Percentiles rank a stretch among this genome's conserved stretches.
These are phyloP conservation scores for Hypholoma fasciculare DNA, from an alignment of 768 basidiomycete genomes.

Conservation along the genomic window DNA sequence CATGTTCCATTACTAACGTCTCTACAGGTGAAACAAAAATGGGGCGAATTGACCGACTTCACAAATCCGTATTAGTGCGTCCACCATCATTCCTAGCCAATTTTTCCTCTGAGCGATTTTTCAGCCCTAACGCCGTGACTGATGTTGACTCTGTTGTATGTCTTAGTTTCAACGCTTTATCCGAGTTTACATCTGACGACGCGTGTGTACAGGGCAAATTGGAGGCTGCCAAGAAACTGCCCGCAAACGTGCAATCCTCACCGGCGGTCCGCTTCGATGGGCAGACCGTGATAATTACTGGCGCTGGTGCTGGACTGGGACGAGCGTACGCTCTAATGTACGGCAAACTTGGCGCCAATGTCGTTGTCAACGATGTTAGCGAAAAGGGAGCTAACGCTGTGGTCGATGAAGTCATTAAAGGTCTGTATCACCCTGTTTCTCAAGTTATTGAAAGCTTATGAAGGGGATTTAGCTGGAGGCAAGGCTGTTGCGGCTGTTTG, in stretches of 20 bases:
- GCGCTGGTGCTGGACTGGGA: constrained; percentile 93
- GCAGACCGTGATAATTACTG: constrained; percentile 92
- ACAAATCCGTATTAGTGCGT: constrained; percentile 66
- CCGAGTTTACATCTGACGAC: neutral
- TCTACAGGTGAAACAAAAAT: constrained; percentile 75
- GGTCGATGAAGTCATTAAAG: constrained; percentile 82
- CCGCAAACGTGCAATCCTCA: constrained; percentile 68
- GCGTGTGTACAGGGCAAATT: constrained; percentile 47
- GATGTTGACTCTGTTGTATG: constrained; percentile 64
- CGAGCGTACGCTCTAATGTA: constrained; percentile 92
- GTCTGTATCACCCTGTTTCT: constrained; percentile 36
- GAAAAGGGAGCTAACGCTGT: constrained; percentile 83
- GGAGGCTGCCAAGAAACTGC: constrained; percentile 58
- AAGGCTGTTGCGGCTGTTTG: constrained; percentile 82
- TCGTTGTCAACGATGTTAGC: constrained; percentile 94
- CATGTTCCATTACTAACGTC: neutral
- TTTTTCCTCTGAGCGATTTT: neutral
- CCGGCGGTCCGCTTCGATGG: constrained; percentile 80
- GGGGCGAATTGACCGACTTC: constrained; percentile 83
- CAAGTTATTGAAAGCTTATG: neutral
- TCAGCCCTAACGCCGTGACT: constrained; percentile 62
- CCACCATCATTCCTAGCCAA: neutral
- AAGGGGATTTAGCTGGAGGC: constrained; percentile 65
- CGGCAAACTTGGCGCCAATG: constrained; percentile 89
- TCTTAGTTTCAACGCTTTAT: neutral